A percentile compares a stretch with the other conserved stretches of the same genome.
phyloP scores from a whole-genome alignment of 2,329 filamentous ascomycete species.

The Helotiales sp. region DNA sequence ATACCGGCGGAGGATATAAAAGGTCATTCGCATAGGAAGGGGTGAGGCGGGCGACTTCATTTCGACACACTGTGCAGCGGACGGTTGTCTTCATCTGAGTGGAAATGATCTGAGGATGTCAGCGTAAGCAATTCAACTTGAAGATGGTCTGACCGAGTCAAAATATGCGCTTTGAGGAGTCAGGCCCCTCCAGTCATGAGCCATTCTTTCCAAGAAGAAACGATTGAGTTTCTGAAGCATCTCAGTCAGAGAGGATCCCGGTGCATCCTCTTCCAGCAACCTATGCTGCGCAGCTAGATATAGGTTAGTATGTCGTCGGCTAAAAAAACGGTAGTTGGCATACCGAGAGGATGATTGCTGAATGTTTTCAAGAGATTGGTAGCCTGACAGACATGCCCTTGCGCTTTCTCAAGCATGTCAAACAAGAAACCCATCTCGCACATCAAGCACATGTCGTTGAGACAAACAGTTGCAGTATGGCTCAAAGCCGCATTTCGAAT shows the following conservation, averaged over 20 bases:
- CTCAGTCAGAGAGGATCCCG: slow-evolving; percentile 69
- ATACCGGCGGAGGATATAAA: slow-evolving; percentile 63
- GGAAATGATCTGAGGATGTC: slow-evolving; percentile 53
- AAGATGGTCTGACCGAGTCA: slow-evolving; percentile 58
- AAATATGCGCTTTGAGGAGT: slow-evolving; percentile 61
- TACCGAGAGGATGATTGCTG: slow-evolving; percentile 76
- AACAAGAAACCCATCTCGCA: slow-evolving; percentile 96
- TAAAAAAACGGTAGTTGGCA: slow-evolving; percentile 16
- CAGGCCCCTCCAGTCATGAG: slow-evolving; percentile 72
- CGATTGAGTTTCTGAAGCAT: slow-evolving; percentile 86
- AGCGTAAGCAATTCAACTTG: slow-evolving; percentile 18
- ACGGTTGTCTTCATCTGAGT: slow-evolving; percentile 74
- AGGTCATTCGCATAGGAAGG: slow-evolving; percentile 84
- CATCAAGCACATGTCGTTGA: slow-evolving; percentile 79
- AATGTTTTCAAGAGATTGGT: slow-evolving; percentile 93
- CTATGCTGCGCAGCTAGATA: slow-evolving; percentile 67
- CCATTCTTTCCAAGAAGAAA: slow-evolving; percentile 81
- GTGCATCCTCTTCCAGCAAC: slow-evolving; percentile 80
- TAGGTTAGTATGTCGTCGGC: slow-evolving; percentile 23
- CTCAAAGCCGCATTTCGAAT: slow-evolving; percentile 85
- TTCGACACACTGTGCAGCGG: slow-evolving; percentile 81
- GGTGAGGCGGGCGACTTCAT: slow-evolving; percentile 78
- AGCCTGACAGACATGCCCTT: slow-evolving; percentile 91
- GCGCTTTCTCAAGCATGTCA: slow-evolving; percentile 97
- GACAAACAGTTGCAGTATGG: slow-evolving; percentile 83